A percentile compares a stretch with the other conserved stretches of the same genome.
These are phyloP conservation scores for Hymenoscyphus occultus DNA, from an alignment of 2,329 filamentous ascomycete genomes.

Conservation along the genomic window DNA sequence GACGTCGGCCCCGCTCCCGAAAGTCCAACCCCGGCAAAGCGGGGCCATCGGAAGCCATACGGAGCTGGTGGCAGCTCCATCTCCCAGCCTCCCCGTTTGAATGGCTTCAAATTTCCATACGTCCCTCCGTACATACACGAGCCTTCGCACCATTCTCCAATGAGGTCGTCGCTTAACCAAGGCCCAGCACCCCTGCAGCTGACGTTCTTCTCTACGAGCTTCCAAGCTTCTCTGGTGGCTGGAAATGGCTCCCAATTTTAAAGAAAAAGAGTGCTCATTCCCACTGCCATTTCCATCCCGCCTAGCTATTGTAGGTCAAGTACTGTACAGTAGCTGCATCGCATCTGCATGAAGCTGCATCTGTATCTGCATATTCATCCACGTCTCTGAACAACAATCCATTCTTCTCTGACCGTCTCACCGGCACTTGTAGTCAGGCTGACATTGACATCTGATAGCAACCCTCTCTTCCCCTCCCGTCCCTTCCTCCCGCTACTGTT, in stretches of 20 bases:
- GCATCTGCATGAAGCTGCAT: slow-evolving; percentile 5
- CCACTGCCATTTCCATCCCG: neutral
- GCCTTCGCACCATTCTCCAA: neutral
- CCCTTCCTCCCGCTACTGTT: neutral
- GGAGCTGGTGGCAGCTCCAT: no score
- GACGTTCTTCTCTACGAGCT: slow-evolving; percentile 5
- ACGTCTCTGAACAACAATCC: neutral
- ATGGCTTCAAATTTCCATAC: neutral
- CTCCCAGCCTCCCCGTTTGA: slow-evolving; percentile 3
- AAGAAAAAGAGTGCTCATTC: neutral
- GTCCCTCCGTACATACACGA: slow-evolving; percentile 1
- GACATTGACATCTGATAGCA: neutral
- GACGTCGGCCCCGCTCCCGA: neutral
- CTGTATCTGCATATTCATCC: neutral
- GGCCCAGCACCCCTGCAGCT: neutral
- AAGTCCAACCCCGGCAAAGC: neutral
- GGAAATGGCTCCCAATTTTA: slow-evolving; percentile 6
- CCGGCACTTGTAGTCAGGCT: slow-evolving; percentile 5
- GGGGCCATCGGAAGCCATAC: no score
- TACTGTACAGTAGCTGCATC: no score
- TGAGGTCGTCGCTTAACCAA: neutral
- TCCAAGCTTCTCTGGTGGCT: slow-evolving; percentile 8
- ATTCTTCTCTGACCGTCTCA: neutral
- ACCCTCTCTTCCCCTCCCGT: neutral
- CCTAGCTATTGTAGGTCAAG: neutral